These are phyloP conservation scores for Gnaphalium uliginosum DNA, from an alignment of 129 eudicot genomes.

Conservation along the genomic window DNA sequence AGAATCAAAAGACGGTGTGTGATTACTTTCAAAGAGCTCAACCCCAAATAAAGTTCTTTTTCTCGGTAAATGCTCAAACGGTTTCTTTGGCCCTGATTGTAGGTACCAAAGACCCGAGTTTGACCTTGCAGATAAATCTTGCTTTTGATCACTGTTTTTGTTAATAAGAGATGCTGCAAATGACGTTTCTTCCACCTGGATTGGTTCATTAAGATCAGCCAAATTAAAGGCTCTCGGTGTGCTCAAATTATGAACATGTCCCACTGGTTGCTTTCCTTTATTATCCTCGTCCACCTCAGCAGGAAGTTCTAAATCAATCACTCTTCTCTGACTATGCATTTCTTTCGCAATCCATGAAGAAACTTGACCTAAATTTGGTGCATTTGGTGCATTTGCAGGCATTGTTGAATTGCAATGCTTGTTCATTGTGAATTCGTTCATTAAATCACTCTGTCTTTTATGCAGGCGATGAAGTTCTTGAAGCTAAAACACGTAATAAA, in stretches of 20 bases:
- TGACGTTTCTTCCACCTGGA: slow-evolving; percentile 33
- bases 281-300: slow-evolving; percentile 31
- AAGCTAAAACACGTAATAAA: slow-evolving; percentile 42
- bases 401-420: slow-evolving; percentile 23
- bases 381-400: neutral
- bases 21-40: slow-evolving; percentile 54
- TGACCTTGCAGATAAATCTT: slow-evolving; percentile 35
- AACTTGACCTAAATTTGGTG: slow-evolving; percentile 13
- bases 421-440: slow-evolving; percentile 48
- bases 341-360: neutral
- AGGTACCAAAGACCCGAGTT: slow-evolving; percentile 28
- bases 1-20: slow-evolving; percentile 30
- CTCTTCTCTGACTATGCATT: slow-evolving; percentile 27
- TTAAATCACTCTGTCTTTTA: slow-evolving; percentile 63
- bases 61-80: slow-evolving; percentile 14
- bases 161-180: slow-evolving; percentile 26
- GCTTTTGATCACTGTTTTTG: slow-evolving; percentile 26
- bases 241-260: slow-evolving; percentile 16
- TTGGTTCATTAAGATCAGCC: slow-evolving; percentile 59
- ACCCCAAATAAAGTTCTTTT: slow-evolving; percentile 67
- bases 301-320: slow-evolving; percentile 41
- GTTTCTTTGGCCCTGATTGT: slow-evolving; percentile 40
- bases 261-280: slow-evolving; percentile 25
- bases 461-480: slow-evolving; percentile 86
- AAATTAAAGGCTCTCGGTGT: slow-evolving; percentile 17